These are phyloP conservation scores for Cardamine chenopodiifolia DNA, from an alignment of 345 rosid genomes.

Conservation along the genomic window DNA sequence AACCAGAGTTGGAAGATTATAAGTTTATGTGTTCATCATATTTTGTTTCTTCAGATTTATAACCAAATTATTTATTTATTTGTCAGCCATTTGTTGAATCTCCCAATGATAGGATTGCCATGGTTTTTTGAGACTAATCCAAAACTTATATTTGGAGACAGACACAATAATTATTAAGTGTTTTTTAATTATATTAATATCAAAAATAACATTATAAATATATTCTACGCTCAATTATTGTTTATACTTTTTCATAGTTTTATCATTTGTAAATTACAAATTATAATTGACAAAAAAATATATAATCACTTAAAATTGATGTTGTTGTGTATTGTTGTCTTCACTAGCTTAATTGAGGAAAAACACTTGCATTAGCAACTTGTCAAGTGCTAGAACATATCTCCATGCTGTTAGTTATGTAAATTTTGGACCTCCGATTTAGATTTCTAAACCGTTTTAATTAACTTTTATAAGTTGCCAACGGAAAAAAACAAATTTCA, in stretches of 20 bases:
- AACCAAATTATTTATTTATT: not conserved
- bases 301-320: too few species aligned
- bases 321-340: too few species aligned
- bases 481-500: too few species aligned
- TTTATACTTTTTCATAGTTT: not conserved
- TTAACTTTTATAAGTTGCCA: too few species aligned
- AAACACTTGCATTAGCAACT: not conserved
- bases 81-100: not conserved
- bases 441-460: too few species aligned
- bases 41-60: not conserved
- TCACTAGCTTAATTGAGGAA: not conserved
- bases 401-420: too few species aligned
- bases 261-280: too few species aligned
- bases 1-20: constrained; percentile 1
- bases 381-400: too few species aligned
- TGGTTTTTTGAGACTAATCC: not conserved
- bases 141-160: not conserved
- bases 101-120: not conserved
- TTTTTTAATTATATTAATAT: not conserved
- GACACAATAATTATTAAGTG: not conserved
- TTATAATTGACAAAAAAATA: too few species aligned
- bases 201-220: not conserved
- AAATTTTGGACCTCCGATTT: too few species aligned
- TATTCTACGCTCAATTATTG: not conserved
- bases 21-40: not conserved